These are phyloP conservation scores for Penicillium cosmopolitanum DNA, from an alignment of 495 filamentous ascomycete genomes.

Conservation along the genomic window DNA sequence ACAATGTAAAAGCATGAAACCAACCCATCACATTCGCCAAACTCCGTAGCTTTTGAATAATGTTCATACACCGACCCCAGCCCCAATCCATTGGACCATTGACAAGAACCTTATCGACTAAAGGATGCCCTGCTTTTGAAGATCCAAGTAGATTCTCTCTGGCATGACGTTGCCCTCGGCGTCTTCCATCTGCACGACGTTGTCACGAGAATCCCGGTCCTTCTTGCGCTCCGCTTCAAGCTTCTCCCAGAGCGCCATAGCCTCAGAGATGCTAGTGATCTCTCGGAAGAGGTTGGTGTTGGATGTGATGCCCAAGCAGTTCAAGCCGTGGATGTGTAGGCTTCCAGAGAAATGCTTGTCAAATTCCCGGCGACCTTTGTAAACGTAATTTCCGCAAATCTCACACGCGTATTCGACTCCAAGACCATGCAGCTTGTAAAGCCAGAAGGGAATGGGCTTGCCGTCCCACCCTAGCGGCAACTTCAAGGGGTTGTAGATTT, in stretches of 20 bases:
- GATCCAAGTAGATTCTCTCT: conserved; percentile 92
- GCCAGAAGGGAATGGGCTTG: conserved; percentile 98
- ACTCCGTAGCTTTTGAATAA: conserved; percentile 37
- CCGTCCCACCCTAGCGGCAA: conserved; percentile 96
- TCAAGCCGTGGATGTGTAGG: conserved; percentile 87
- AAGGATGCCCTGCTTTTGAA: conserved; percentile 61
- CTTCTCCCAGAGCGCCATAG: conserved; percentile 88
- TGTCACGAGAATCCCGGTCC: conserved; percentile 71
- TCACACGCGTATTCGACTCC: conserved; percentile 96
- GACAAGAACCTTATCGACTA: conserved; percentile 17
- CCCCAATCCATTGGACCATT: conserved; percentile 9
- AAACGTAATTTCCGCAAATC: conserved; percentile 96
- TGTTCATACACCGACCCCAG: background rate
- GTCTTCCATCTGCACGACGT: conserved; percentile 98
- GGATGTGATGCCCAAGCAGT: conserved; percentile 84
- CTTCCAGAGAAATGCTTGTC: conserved; percentile 98
- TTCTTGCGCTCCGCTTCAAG: conserved; percentile 85
- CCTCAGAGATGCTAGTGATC: conserved; percentile 89
- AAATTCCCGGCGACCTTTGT: conserved; percentile 93
- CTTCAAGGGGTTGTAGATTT: conserved; percentile 95
- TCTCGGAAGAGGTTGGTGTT: conserved; percentile 92
- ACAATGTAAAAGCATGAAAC: background rate
- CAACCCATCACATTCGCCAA: conserved; percentile 28
- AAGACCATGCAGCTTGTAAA: conserved; percentile 94
- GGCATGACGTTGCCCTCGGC: conserved; percentile 98